Base-by-base conservation (phyloP, 805 yeast genomes). In the Wickerhamomyces kurtzmanii region DNA sequence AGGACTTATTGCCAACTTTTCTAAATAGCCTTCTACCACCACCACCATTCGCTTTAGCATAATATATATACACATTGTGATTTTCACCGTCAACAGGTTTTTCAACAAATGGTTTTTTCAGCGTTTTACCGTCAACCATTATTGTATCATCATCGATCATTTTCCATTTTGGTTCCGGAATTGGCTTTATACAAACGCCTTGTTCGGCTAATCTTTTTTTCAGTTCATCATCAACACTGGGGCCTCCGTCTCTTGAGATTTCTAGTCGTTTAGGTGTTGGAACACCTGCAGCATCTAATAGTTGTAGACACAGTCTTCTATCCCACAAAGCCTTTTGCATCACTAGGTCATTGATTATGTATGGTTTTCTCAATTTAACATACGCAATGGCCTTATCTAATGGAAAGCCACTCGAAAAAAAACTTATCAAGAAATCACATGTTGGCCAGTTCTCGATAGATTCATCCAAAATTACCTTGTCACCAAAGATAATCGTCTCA, bases 81-180 rank as follows among this genome's bases (percentile, higher is more conserved):
- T 91, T 96, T 56, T 91, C 99, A 30, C 99, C 99, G 53, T 91
- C 96, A 4, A 87, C 97, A 1, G 99, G 99, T 43, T 91, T 91
- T 53, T 91, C 99, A 19, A 91, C 98, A 63, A 76, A 91, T 6
- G 99, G 99, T 50, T 91, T 91, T 22, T 62, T 65, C 59, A 91
- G 59, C 7, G 61, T 59, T 42, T 70, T 53, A 7, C 93, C 96
- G 40, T 81, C 71, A 14, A 82, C 91, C 34, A 68, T 68, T 24
- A 80, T 60, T 3, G 95, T 77, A 34, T 89, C 93, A 30, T 81
- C 91, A 49, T 84, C 93, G 16, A 81, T 56, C 97, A 91, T 85
- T 39, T 66, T 66, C 89, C 94, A 85, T 8, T 54, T 50, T 0
- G 94, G 91, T 50, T 84, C 95, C 10, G 62, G 57, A 6, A 64